Evolutionary conservation across 2,329 filamentous ascomycete genomes (phyloP).

Genomic region (Leptographium galeiforme): DNA sequence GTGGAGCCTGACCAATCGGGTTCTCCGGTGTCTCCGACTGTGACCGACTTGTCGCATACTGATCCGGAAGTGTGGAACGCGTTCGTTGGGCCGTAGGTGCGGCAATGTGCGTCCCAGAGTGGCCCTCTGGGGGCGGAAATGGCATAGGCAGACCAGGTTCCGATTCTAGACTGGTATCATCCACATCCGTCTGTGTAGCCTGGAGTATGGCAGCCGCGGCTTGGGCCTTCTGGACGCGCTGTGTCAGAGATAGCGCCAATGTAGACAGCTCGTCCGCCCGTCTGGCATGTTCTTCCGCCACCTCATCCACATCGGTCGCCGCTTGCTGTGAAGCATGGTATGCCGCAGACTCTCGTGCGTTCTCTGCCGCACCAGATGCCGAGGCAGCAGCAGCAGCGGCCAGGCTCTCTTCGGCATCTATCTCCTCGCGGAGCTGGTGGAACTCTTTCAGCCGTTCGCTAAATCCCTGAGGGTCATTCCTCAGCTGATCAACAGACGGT

Average conservation of each 20-base stretch:
- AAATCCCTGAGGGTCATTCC: conserved; percentile 44
- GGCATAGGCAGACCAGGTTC: conserved; percentile 65
- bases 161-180: conserved; percentile 23
- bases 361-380: not conserved
- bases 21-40: conserved; percentile 63
- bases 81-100: conserved; percentile 81
- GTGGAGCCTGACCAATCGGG: conserved; percentile 35
- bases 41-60: conserved; percentile 46
- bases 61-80: conserved; percentile 70
- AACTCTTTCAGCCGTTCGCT: conserved; percentile 72
- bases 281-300: conserved; percentile 1
- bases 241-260: conserved; percentile 51
- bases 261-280: conserved; percentile 17
- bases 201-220: conserved; percentile 48
- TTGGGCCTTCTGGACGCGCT: conserved; percentile 70
- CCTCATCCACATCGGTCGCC: conserved; percentile 5
- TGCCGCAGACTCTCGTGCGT: not conserved
- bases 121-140: conserved; percentile 57
- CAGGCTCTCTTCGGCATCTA: conserved; percentile 39
- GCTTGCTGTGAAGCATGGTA: not conserved
- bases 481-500: conserved; percentile 35
- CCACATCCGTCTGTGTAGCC: conserved; percentile 20
- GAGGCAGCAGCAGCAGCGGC: conserved; percentile 14
- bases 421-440: conserved; percentile 60
- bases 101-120: conserved; percentile 61